Evolutionary conservation across 1,284 basidiomycete genomes (phyloP).

Genomic region (Irpex rosettiformis): DNA sequence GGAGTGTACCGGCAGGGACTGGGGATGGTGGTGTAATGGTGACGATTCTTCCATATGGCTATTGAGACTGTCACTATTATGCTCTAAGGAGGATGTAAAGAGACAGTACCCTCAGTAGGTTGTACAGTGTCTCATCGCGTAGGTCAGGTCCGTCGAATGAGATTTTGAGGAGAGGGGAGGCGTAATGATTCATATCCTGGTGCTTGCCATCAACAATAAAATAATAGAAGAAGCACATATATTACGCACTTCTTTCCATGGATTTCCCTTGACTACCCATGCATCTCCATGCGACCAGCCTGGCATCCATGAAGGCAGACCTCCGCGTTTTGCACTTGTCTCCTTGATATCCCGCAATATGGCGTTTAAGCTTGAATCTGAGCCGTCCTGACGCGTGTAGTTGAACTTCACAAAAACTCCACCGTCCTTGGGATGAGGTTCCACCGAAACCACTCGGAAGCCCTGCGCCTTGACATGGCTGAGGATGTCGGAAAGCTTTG

Average conservation of each 20-base stretch:
- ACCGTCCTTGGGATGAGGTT: constrained; percentile 74
- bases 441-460: constrained; percentile 55
- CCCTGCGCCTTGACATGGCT: constrained; percentile 45
- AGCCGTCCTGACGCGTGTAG: constrained; percentile 43
- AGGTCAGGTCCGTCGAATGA: constrained; percentile 86
- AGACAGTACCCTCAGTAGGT: constrained; percentile 59
- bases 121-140: constrained; percentile 72
- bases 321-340: constrained; percentile 43
- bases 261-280: constrained; percentile 80
- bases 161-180: constrained; percentile 71
- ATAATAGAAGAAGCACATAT: neutral
- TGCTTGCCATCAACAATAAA: neutral
- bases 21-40: constrained; percentile 64
- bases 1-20: constrained; percentile 64
- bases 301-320: constrained; percentile 63
- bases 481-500: constrained; percentile 45
- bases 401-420: constrained; percentile 85
- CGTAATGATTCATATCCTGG: constrained; percentile 84
- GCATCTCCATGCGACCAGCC: constrained; percentile 53
- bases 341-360: constrained; percentile 48
- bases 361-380: constrained; percentile 38
- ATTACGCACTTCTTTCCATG: constrained; percentile 75
- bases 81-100: neutral
- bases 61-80: constrained; percentile 17
- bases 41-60: constrained; percentile 84